These are phyloP conservation scores for Haplographium delicatum DNA, from an alignment of 495 filamentous ascomycete species.

Conservation along the genomic window DNA sequence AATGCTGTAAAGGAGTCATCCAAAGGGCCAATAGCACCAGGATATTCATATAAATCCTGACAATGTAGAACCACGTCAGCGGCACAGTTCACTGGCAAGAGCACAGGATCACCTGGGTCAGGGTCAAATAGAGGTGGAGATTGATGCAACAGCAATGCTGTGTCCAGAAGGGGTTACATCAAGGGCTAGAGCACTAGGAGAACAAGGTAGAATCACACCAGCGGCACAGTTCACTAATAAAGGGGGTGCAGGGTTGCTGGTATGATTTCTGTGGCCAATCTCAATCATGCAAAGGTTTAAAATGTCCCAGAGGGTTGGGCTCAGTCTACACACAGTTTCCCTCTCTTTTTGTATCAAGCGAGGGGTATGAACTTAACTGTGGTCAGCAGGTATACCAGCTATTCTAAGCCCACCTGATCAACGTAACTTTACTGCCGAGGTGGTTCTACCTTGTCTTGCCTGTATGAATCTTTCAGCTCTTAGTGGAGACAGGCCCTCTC, in stretches of 20 bases:
- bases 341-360: not conserved
- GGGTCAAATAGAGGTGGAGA: not conserved
- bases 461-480: not conserved
- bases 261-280: constrained; percentile 6
- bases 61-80: constrained; percentile 1
- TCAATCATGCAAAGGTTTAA: constrained; percentile 3
- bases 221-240: not conserved
- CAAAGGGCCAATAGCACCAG: constrained; percentile 4
- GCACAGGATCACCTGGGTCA: constrained; percentile 4
- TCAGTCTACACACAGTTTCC: not conserved
- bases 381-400: too few relatives aligned
- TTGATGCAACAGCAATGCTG: constrained; percentile 6
- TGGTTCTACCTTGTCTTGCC: not conserved
- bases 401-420: too few relatives aligned
- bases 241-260: not conserved
- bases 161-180: not conserved
- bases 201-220: constrained; percentile 5
- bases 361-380: not conserved
- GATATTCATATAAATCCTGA: constrained; percentile 7
- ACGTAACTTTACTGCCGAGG: not conserved
- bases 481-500: not conserved
- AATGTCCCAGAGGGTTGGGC: not conserved
- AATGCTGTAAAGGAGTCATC: constrained; percentile 5
- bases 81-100: constrained; percentile 7
- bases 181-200: not conserved